phyloP scores from a whole-genome alignment of 345 rosid species.

The Abelmoschus esculentus region DNA sequence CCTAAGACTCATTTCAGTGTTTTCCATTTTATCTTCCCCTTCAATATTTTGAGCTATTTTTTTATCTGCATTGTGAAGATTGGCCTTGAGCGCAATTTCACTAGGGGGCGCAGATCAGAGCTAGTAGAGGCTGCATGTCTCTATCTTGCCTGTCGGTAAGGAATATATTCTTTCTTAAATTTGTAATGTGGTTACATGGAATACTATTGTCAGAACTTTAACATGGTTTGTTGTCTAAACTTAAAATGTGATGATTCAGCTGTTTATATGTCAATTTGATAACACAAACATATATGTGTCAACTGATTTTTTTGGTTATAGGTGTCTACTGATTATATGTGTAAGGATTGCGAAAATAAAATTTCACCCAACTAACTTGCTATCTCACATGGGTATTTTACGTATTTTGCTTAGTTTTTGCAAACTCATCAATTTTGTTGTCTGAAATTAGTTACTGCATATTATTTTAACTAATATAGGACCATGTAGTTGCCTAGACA shows the following conservation, averaged over 20 bases:
- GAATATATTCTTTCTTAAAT: constrained; percentile 6
- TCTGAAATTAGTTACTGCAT: not conserved
- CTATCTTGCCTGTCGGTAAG: constrained; percentile 88
- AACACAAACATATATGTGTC: not conserved
- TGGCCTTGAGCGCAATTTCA: constrained; percentile 71
- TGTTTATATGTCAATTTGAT: not conserved
- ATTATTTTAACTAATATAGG: not conserved
- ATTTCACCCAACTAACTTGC: not conserved
- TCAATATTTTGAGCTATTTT: not conserved
- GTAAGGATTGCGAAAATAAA: not conserved
- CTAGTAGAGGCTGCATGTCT: constrained; percentile 81
- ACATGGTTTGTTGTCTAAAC: not conserved
- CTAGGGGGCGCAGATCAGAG: constrained; percentile 76
- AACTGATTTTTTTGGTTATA: too few species aligned
- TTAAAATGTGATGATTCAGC: not conserved
- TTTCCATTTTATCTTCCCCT: not conserved
- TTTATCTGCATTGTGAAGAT: constrained; percentile 31
- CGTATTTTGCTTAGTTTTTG: not conserved
- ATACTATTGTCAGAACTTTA: not conserved
- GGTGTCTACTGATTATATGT: not conserved
- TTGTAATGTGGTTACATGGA: not conserved
- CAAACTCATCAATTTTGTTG: not conserved
- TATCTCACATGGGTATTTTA: not conserved
- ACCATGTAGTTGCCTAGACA: not conserved
- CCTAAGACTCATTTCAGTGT: not conserved